A percentile compares a stretch with the other conserved stretches of the same genome.
Evolutionary conservation across 2,329 filamentous ascomycete genomes (phyloP).

Genomic region (Plectosphaerella sp.): DNA sequence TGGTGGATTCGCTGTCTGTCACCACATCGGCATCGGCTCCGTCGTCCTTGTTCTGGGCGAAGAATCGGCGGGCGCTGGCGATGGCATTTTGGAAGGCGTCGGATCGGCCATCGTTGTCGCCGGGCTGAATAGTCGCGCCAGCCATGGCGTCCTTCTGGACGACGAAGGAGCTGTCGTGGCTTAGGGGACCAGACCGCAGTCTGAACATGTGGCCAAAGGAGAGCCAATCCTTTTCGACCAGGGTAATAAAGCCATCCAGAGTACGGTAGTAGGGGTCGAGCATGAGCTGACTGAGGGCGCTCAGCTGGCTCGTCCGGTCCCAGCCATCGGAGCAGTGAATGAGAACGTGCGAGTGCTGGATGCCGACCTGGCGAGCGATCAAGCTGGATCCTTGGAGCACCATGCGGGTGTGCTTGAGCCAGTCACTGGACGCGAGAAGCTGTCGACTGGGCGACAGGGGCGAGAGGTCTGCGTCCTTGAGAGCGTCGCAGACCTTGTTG

Average conservation of each 20-base stretch:
- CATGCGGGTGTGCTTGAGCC: conserved; percentile 83
- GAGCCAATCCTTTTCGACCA: conserved; percentile 96
- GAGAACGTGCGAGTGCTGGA: conserved; percentile 89
- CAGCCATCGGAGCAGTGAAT: conserved; percentile 98
- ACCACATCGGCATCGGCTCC: conserved; percentile 57
- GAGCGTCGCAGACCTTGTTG: conserved; percentile 77
- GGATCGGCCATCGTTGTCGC: conserved; percentile 55
- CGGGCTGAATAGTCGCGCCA: conserved; percentile 57
- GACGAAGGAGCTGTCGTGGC: conserved; percentile 90
- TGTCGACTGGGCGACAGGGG: conserved; percentile 79
- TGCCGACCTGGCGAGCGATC: conserved; percentile 82
- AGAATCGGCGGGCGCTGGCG: conserved; percentile 81
- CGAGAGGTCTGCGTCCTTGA: conserved; percentile 90
- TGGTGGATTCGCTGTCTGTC: conserved; percentile 30
- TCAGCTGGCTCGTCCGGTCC: conserved; percentile 95
- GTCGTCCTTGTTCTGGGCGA: conserved; percentile 60
- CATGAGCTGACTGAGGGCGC: conserved; percentile 86
- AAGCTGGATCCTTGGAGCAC: conserved; percentile 80
- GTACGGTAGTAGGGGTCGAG: conserved; percentile 95
- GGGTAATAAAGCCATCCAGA: conserved; percentile 86
- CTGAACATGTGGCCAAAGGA: conserved; percentile 98
- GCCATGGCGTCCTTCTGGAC: conserved; percentile 76
- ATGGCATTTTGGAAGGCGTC: conserved; percentile 85
- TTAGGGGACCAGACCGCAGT: conserved; percentile 81
- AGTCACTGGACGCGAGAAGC: conserved; percentile 75